A percentile compares a stretch with the other conserved stretches of the same genome.
Conservation (phyloP, 2,329 filamentous ascomycete genomes). For the Parastagonospora avenae region DNA sequence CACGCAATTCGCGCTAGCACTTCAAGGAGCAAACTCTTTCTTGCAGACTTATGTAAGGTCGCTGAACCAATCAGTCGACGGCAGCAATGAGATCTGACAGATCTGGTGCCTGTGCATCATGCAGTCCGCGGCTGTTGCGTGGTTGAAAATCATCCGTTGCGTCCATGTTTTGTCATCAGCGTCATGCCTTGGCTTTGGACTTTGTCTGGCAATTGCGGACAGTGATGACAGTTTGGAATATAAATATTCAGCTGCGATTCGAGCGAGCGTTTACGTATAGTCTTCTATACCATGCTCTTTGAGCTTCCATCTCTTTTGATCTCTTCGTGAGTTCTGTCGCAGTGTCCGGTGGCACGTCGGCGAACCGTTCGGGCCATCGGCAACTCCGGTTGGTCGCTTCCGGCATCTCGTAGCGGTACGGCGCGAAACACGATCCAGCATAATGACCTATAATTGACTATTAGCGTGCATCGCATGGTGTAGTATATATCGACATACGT, state of each 20-base stretch:
- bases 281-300: not conserved
- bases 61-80: constrained; percentile 23
- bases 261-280: not conserved
- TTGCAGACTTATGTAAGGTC: constrained; percentile 25
- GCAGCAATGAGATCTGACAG: constrained; percentile 9
- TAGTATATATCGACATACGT: constrained; percentile 5
- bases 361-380: constrained; percentile 15
- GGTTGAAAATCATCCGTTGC: constrained; percentile 16
- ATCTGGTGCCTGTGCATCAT: constrained; percentile 9
- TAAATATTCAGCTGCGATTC: not conserved
- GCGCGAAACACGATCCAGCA: constrained; percentile 4
- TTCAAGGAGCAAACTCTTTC: constrained; percentile 27
- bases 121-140: constrained; percentile 13
- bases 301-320: constrained; percentile 4
- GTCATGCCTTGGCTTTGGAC: constrained; percentile 6
- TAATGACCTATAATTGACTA: constrained; percentile 2
- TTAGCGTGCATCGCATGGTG: constrained; percentile 8
- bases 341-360: constrained; percentile 6
- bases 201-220: constrained; percentile 1
- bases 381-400: constrained; percentile 15
- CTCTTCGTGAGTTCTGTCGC: constrained; percentile 10
- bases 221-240: not conserved
- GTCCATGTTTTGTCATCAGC: constrained; percentile 22
- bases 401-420: constrained; percentile 10
- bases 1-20: constrained; percentile 41